Evolutionary conservation across 192 early-diverging fungal genomes (phyloP), one percentile per base, ranked within the genome.

Genomic region (Piromyces sp.): DNA sequence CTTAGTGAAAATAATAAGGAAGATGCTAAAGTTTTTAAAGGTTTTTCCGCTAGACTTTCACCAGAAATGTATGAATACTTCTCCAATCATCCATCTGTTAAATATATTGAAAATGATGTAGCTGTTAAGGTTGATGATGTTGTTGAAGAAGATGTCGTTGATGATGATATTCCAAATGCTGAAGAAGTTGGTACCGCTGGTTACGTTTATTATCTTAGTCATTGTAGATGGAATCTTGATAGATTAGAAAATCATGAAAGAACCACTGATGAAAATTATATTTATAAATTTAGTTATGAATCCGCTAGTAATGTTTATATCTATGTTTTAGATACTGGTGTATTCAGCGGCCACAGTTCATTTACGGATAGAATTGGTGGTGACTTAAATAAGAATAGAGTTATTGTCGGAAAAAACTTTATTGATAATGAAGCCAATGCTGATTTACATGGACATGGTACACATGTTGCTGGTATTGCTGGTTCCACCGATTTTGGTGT

Each of bases 391-490:
- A 68, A 82, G 30, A 89, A 88, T 26, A 83, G 90, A 80, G 89
- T 89, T 5, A 80, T 42, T 30, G 83, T 83, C 79, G 90, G 88
- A 17, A 84, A 85, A 30, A 84, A 86, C 1, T 86, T 91, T 36
- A 82, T 87, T 30, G 86, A 87, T 38, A 83, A 86, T n/a, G 42
- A 85, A 4, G 85, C 85, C 29, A 84, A 79, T 29, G 30, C 42
- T 1, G 90, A 91, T 82, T 81, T 38, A 28, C 86, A 90, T 78
- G 90, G 90, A 7, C 90, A 91, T 79, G 90, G 90, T 2, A 91
- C 90, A 0, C 91, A 91, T 85, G 89, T 90, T 28, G 91, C 90
- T 12, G 91, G 86, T n/a, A 82, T 91, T 36, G 88, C 91, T 79
- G 89, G 83, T 29, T 86, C 84, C 26, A 86, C 83, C 30, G 87